Conservation (phyloP, 2,329 filamentous ascomycete genomes). For the Venturia pyrina region DNA sequence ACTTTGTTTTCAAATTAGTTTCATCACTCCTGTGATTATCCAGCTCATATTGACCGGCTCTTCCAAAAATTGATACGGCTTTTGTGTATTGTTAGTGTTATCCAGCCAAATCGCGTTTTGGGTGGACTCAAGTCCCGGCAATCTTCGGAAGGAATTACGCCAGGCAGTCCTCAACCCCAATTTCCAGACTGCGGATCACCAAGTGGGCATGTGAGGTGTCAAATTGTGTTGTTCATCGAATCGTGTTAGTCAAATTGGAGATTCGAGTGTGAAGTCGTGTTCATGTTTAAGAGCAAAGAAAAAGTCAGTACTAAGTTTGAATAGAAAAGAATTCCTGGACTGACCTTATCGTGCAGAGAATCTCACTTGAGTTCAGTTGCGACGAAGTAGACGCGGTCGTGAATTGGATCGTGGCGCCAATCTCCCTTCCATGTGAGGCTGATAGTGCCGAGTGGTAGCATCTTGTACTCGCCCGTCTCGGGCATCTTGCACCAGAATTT, state of each 20-base stretch:
- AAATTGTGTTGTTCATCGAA: neutral
- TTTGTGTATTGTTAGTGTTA: neutral
- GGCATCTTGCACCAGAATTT: constrained; percentile 4
- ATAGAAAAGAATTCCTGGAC: neutral
- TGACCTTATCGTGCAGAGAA: neutral
- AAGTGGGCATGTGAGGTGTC: neutral
- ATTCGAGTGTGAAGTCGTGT: neutral
- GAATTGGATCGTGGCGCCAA: neutral
- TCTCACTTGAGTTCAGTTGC: neutral
- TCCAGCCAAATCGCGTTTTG: neutral
- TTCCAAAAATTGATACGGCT: neutral
- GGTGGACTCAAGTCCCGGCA: neutral
- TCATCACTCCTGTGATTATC: neutral
- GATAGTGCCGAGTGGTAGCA: neutral
- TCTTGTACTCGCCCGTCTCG: neutral
- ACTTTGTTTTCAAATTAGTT: neutral
- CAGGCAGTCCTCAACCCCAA: neutral
- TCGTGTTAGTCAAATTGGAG: neutral
- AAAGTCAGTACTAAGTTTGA: neutral
- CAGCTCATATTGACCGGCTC: neutral
- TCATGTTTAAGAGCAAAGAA: neutral
- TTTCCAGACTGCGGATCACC: neutral
- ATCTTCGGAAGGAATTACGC: neutral
- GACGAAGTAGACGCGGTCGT: constrained; percentile 2
- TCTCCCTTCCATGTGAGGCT: neutral